A percentile compares a stretch with the other conserved stretches of the same genome.
These are phyloP conservation scores for Azolla pinnata DNA, from an alignment of 75 land plant species.

Conservation along the genomic window DNA sequence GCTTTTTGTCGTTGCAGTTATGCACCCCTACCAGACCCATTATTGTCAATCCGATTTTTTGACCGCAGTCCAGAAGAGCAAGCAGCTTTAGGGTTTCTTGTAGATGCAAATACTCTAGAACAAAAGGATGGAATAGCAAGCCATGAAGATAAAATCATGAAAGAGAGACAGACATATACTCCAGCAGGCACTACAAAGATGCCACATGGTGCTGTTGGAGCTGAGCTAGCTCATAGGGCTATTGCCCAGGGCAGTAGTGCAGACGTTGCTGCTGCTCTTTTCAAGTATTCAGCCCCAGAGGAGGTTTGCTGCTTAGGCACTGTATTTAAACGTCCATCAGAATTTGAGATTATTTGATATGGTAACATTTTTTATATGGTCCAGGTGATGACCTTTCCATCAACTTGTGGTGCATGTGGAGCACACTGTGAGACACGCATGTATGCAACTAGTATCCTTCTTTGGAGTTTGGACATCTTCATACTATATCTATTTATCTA, in stretches of 20 bases:
- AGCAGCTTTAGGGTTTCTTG: slow-evolving; percentile 67
- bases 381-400: slow-evolving; percentile 89
- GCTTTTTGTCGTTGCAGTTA: slow-evolving; percentile 32
- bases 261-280: slow-evolving; percentile 66
- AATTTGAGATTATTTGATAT: background rate
- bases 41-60: slow-evolving; percentile 50
- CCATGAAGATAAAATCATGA: background rate
- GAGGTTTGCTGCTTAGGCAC: slow-evolving; percentile 85
- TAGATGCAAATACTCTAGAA: slow-evolving; percentile 17
- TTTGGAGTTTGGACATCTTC: background rate
- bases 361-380: slow-evolving; percentile 4
- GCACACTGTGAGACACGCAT: slow-evolving; percentile 70
- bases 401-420: slow-evolving; percentile 94
- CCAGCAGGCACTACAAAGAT: slow-evolving; percentile 30
- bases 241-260: slow-evolving; percentile 68
- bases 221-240: slow-evolving; percentile 51
- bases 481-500: too few relatives aligned
- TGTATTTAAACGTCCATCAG: background rate
- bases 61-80: slow-evolving; percentile 83
- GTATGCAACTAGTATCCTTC: slow-evolving; percentile 87
- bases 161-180: slow-evolving; percentile 5
- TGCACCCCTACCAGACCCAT: slow-evolving; percentile 76
- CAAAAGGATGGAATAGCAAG: background rate
- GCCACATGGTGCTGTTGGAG: slow-evolving; percentile 89
- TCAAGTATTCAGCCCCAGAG: slow-evolving; percentile 91